Conservation (phyloP, 176 grass and related monocot species). For the Carex parvula region DNA sequence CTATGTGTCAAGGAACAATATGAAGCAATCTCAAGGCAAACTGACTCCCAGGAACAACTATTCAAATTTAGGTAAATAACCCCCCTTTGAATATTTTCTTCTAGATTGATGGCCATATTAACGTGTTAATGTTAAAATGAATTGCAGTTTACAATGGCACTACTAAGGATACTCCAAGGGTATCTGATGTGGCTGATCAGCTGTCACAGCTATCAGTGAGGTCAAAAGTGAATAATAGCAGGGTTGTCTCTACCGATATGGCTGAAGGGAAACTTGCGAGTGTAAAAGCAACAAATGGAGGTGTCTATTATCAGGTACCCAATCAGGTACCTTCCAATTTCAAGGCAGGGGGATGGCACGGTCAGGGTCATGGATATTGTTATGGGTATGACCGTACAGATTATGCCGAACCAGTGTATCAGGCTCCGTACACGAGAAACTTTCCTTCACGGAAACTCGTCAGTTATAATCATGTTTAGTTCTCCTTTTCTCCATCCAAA, state of each 20-base stretch:
- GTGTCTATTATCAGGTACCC: constrained; percentile 3
- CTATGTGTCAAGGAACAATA: constrained; percentile 38
- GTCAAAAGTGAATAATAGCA: constrained; percentile 35
- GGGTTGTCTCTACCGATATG: constrained; percentile 2
- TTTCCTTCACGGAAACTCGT: constrained; percentile 62
- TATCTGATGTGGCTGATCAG: constrained; percentile 41
- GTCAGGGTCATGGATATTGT: not conserved
- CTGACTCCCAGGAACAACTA: constrained; percentile 6
- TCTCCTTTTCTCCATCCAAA: constrained; percentile 1
- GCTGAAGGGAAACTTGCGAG: constrained; percentile 33
- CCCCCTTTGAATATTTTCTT: not conserved
- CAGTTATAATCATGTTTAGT: constrained; percentile 35
- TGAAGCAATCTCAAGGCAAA: constrained; percentile 55
- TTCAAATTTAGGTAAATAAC: constrained; percentile 12
- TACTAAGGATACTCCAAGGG: constrained; percentile 22
- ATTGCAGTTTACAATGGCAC: constrained; percentile 15
- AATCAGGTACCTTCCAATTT: constrained; percentile 30
- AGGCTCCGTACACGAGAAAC: constrained; percentile 51
- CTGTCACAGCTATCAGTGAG: constrained; percentile 51
- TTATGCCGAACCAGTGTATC: constrained; percentile 30
- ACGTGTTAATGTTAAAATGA: constrained; percentile 4
- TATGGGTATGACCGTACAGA: constrained; percentile 26
- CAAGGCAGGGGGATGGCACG: constrained; percentile 52
- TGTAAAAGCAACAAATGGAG: constrained; percentile 34
- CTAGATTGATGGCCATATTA: not conserved